phyloP scores from a whole-genome alignment of 176 grass and related monocot genomes.

The Dendrocalamus sinicus region DNA sequence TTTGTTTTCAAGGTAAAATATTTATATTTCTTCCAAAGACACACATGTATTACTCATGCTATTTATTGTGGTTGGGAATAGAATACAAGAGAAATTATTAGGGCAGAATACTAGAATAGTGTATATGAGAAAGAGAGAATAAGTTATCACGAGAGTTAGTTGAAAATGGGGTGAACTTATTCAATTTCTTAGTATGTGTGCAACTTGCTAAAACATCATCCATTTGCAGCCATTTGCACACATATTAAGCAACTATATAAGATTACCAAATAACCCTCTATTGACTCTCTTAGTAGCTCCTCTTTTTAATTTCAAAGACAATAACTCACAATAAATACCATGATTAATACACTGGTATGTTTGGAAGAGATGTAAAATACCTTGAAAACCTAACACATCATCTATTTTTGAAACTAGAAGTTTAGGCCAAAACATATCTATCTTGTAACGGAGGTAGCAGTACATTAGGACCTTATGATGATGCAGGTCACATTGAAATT shows the following conservation, averaged over 20 bases:
- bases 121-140: neutral
- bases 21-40: neutral
- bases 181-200: neutral
- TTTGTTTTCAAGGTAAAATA: neutral
- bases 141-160: neutral
- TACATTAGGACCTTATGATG: neutral
- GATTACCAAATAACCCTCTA: neutral
- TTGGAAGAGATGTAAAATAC: conserved; percentile 1
- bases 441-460: neutral
- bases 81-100: neutral
- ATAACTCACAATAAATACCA: neutral
- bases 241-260: neutral
- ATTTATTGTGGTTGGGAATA: neutral
- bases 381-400: conserved; percentile 22
- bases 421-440: neutral
- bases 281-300: neutral
- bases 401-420: conserved; percentile 15
- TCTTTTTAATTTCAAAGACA: neutral
- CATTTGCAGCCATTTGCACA: neutral
- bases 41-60: neutral
- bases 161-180: neutral
- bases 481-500: conserved; percentile 18
- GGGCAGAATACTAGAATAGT: neutral
- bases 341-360: neutral
- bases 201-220: neutral